Conservation (phyloP, 1,284 basidiomycete species). For the Melampsora abietis-canadensis region DNA sequence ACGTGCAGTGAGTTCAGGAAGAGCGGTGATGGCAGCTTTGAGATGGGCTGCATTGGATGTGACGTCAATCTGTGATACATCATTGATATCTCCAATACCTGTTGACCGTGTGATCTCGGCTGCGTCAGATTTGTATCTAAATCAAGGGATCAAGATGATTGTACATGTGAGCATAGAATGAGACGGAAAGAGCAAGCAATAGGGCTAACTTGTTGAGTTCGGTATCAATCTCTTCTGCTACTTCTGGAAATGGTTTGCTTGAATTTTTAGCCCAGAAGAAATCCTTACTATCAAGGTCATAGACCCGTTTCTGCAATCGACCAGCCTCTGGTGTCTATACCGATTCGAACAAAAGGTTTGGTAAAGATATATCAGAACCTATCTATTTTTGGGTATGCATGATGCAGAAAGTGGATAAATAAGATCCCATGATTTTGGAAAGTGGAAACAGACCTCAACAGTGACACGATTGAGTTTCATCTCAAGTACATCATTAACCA, state of each 20-base stretch:
- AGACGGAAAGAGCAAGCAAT: not conserved
- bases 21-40: constrained; percentile 93
- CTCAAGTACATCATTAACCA: constrained; percentile 94
- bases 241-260: constrained; percentile 93
- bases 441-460: constrained; percentile 59
- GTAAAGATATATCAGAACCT: constrained; percentile 2
- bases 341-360: not conserved
- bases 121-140: constrained; percentile 84
- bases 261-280: constrained; percentile 99
- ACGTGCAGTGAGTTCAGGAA: constrained; percentile 94
- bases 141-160: not conserved
- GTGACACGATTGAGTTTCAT: constrained; percentile 95
- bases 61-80: constrained; percentile 89
- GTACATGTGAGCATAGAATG: not conserved
- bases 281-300: constrained; percentile 96
- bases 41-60: constrained; percentile 90
- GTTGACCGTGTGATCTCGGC: constrained; percentile 95
- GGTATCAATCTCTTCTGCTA: constrained; percentile 92
- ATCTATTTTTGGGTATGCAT: not conserved
- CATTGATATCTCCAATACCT: constrained; percentile 91
- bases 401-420: not conserved
- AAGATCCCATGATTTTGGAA: not conserved
- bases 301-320: constrained; percentile 73
- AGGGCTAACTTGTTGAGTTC: constrained; percentile 69
- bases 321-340: constrained; percentile 59